phyloP scores from a whole-genome alignment of 495 filamentous ascomycete genomes.

The Podospora anserina region DNA sequence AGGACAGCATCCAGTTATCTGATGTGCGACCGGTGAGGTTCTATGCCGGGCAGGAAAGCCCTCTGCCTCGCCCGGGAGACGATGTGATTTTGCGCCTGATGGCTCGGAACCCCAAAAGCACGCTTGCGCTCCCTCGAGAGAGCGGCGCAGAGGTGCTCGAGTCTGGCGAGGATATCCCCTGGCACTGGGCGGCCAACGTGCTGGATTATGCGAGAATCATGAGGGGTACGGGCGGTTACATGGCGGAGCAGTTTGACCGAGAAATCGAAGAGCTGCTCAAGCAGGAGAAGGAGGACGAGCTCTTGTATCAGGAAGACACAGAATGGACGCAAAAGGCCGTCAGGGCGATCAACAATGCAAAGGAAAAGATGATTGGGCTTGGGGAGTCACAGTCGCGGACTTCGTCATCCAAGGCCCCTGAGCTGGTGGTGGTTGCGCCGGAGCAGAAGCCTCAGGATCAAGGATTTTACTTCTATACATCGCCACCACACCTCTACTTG shows the following conservation, averaged over 20 bases:
- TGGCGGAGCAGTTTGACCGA: constrained; percentile 69
- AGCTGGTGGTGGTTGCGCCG: constrained; percentile 2
- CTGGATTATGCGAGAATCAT: constrained; percentile 94
- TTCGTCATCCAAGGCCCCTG: constrained; percentile 1
- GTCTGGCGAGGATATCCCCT: constrained; percentile 74
- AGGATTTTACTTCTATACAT: constrained; percentile 85
- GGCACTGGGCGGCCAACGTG: constrained; percentile 91
- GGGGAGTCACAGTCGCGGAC: constrained; percentile 19
- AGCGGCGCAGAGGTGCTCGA: constrained; percentile 64
- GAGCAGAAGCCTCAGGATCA: constrained; percentile 29
- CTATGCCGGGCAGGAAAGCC: constrained; percentile 83
- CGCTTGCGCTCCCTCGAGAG: constrained; percentile 81
- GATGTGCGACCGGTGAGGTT: constrained; percentile 90
- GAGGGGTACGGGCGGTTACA: constrained; percentile 88
- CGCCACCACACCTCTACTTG: constrained; percentile 85
- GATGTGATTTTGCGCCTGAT: constrained; percentile 87
- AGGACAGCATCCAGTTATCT: constrained; percentile 79
- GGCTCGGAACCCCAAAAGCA: constrained; percentile 72
- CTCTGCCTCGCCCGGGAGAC: constrained; percentile 72
- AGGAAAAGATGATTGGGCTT: constrained; percentile 57
- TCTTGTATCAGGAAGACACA: constrained; percentile 88
- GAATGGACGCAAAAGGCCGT: constrained; percentile 89
- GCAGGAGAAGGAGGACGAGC: constrained; percentile 83
- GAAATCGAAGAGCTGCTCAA: constrained; percentile 71
- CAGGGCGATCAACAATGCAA: constrained; percentile 63